phyloP scores from a whole-genome alignment of 1,284 basidiomycete species.

The Microbotryum violaceum region DNA sequence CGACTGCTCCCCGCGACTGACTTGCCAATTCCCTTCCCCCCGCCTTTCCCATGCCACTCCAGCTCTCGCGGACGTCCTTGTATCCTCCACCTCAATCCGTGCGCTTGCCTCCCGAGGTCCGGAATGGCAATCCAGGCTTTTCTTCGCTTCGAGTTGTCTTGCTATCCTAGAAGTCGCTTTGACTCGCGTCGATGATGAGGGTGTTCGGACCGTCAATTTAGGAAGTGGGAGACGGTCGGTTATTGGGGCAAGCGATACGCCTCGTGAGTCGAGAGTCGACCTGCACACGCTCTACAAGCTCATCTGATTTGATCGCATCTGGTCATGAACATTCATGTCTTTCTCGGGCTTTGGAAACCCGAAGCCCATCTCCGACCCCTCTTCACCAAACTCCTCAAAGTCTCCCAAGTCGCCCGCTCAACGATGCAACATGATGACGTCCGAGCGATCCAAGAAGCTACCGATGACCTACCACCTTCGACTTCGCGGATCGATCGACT shows the following conservation, averaged over 20 bases:
- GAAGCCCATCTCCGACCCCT: conserved; percentile 55
- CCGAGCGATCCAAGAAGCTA: conserved; percentile 49
- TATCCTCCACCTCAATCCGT: conserved; percentile 50
- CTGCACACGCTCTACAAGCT: no score
- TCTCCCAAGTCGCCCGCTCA: conserved; percentile 49
- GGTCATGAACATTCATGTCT: no score
- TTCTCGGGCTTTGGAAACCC: neutral
- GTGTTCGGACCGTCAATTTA: conserved; percentile 54
- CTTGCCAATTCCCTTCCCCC: neutral
- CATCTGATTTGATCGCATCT: no score
- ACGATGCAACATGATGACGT: conserved; percentile 55
- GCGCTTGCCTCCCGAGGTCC: conserved; percentile 54
- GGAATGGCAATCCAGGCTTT: conserved; percentile 50
- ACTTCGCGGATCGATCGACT: conserved; percentile 57
- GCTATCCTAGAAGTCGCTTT: conserved; percentile 61
- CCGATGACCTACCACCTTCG: conserved; percentile 43
- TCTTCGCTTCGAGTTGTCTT: conserved; percentile 64
- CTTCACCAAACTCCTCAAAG: conserved; percentile 57
- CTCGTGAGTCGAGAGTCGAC: neutral
- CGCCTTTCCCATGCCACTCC: neutral
- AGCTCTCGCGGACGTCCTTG: conserved; percentile 59
- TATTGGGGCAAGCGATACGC: conserved; percentile 44
- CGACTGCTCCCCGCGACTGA: no score
- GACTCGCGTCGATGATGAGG: conserved; percentile 47
- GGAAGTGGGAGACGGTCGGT: conserved; percentile 48